A percentile compares a stretch with the other conserved stretches of the same genome.
These are phyloP conservation scores for Stropharia rugosoannulata DNA, from an alignment of 768 basidiomycete species.

Conservation along the genomic window DNA sequence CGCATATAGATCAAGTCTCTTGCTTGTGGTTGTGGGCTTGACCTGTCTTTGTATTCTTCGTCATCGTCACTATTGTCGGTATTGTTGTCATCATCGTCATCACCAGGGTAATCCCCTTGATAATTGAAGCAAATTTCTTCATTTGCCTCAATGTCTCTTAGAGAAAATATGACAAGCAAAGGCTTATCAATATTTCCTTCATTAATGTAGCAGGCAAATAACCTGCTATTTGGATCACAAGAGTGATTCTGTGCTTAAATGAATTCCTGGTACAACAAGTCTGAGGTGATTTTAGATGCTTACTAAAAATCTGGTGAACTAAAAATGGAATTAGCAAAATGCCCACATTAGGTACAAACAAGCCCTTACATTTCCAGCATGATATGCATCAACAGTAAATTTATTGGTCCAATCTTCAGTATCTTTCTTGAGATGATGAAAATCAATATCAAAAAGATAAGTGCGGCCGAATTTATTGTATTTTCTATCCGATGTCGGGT, in stretches of 20 bases:
- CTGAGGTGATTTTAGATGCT: conserved; percentile 19
- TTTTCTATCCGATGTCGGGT: conserved; percentile 38
- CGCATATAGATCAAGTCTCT: conserved; percentile 14
- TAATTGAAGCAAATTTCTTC: conserved; percentile 84
- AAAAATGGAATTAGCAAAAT: neutral
- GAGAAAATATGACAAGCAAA: conserved; percentile 64
- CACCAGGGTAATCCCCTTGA: conserved; percentile 44
- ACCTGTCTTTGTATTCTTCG: conserved; percentile 22
- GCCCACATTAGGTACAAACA: neutral
- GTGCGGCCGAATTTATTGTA: conserved; percentile 76
- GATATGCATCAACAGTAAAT: conserved; percentile 83
- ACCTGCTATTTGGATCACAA: conserved; percentile 80
- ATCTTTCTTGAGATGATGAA: conserved; percentile 53
- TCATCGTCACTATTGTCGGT: conserved; percentile 38
- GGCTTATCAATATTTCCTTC: conserved; percentile 74
- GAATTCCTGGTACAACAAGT: neutral
- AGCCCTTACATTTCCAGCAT: conserved; percentile 72
- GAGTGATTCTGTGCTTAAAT: conserved; percentile 71
- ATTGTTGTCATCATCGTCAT: conserved; percentile 41
- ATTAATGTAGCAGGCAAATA: conserved; percentile 77
- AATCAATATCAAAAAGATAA: conserved; percentile 84
- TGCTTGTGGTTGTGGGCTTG: neutral
- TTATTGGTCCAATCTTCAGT: conserved; percentile 35
- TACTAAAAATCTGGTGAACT: conserved; percentile 93
- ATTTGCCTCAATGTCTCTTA: conserved; percentile 55